Percentiles rank a stretch among this genome's conserved stretches.
Evolutionary conservation across 148 eudicot species (phyloP).

Genomic region (Chenopodium formosanum): DNA sequence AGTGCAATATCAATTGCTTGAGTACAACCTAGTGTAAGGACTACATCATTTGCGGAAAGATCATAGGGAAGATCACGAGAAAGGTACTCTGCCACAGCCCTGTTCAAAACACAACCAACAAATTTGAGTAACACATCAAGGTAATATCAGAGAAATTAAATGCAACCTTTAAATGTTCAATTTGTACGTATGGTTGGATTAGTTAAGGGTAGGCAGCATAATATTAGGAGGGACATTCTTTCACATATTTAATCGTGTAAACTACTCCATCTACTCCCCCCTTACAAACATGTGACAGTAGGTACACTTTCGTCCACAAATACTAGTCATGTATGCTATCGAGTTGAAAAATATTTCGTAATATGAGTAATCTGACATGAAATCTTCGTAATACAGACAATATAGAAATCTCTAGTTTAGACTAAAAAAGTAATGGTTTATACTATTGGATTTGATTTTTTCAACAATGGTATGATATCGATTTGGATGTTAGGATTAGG

Average conservation of each 20-base stretch:
- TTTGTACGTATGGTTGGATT: background rate
- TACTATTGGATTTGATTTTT: too few relatives aligned
- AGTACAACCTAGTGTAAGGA: conserved; percentile 54
- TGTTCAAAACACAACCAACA: conserved; percentile 18
- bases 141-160: background rate
- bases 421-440: too few relatives aligned
- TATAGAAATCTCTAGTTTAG: too few relatives aligned
- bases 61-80: conserved; percentile 51
- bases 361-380: too few relatives aligned
- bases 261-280: background rate
- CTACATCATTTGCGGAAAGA: conserved; percentile 49
- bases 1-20: conserved; percentile 58
- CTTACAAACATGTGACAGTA: background rate
- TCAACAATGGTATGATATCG: too few relatives aligned
- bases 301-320: background rate
- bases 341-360: too few relatives aligned
- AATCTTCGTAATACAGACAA: too few relatives aligned
- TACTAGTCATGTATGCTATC: too few relatives aligned
- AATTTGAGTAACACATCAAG: background rate
- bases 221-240: background rate
- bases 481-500: too few relatives aligned
- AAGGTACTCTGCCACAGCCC: conserved; percentile 66
- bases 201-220: background rate
- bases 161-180: background rate
- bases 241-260: background rate